These are phyloP conservation scores for Acacia crassicarpa DNA, from an alignment of 306 rosid species.

Conservation along the genomic window DNA sequence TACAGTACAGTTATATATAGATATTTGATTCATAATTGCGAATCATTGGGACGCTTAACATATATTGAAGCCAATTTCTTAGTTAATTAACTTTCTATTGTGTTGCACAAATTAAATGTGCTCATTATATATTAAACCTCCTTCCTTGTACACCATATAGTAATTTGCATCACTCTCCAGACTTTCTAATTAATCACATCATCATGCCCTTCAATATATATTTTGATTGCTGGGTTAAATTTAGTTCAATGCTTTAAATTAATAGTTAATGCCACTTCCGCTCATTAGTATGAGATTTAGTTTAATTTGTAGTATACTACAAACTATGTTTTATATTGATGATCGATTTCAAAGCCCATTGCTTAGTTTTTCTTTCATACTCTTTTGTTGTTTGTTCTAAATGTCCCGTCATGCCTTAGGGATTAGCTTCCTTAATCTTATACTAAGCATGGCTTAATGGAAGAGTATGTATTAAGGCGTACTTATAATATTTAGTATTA, in stretches of 20 bases:
- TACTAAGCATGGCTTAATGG: neutral
- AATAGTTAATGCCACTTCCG: no score
- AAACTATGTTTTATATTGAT: no score
- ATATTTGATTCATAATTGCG: constrained; percentile 41
- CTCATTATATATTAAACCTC: neutral
- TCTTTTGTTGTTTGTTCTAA: neutral
- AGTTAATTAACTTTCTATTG: no score
- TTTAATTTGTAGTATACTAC: no score
- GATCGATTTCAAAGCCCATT: neutral
- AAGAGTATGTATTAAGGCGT: neutral
- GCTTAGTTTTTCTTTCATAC: neutral
- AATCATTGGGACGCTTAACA: constrained; percentile 18
- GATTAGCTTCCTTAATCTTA: neutral
- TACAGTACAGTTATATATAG: neutral
- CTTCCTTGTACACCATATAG: no score
- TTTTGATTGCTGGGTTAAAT: neutral
- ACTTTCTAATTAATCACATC: neutral
- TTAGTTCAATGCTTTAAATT: neutral
- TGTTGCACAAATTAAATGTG: neutral
- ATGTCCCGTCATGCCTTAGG: neutral
- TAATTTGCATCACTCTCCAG: neutral
- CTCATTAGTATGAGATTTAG: no score
- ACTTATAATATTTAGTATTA: neutral
- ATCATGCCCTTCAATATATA: no score
- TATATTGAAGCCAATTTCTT: neutral